Evolutionary conservation across 345 rosid genomes (phyloP), one percentile per base, ranked within the genome.

Genomic region (Eucalyptus sideroxylon): DNA sequence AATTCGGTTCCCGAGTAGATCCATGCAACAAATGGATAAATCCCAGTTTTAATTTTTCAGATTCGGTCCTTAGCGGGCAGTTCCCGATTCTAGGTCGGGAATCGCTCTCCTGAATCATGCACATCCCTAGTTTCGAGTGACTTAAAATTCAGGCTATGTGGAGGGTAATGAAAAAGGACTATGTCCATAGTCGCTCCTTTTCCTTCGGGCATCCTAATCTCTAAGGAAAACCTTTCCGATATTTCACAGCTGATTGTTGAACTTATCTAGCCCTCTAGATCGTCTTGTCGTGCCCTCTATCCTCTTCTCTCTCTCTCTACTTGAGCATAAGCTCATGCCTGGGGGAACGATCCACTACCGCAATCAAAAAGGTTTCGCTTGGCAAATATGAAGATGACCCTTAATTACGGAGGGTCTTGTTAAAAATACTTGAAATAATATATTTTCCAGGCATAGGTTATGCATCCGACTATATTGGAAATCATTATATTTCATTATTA

Each of bases 1-100:
- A 49, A 0, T 49, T 0, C 2, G 2, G 2, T 49, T 49, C 1
- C 2, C 16, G 17, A 6, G 51, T 50, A 7, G 7, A 50, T 50
- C 3, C 17, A 50, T 50, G 3, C 3, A 50, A 50, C 0, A 50
- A 50, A 50, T 15, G 3, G 51, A 3, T 50, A 0, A 50, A 50
- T 50, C 17, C 0, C 7, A 0, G 0, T 50, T 50, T 0, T 50
- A 50, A 2, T 50, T 50, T 50, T 5, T 50, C 17, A 0, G 0
- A 50, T 15, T 0, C 7, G 7, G 3, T 50, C 0, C 7, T 50
- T 50, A 50, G 51, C 17, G 17, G 17, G 51, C 7, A 0, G 1
- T 50, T 50, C 1, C 0, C 1, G 0, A 1, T 15, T 50, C 51
- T 50, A 50, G 17, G 17, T 50, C 0, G 3, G 1, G 17, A 50